Evolutionary conservation across 2,329 filamentous ascomycete genomes (phyloP), one percentile per base, ranked within the genome.

Genomic region (Colletotrichum lentis): DNA sequence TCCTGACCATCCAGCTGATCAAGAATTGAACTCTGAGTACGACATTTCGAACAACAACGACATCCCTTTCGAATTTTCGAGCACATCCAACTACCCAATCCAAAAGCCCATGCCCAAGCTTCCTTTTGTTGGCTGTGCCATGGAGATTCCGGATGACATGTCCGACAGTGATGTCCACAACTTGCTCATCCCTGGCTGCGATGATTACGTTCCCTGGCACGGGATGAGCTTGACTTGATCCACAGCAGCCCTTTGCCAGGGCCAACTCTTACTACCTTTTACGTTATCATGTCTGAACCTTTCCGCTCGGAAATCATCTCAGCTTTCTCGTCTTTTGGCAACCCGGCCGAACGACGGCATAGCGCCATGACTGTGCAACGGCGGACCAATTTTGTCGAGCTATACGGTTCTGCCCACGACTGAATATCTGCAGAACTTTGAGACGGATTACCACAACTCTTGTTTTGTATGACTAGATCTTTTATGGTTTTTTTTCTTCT

Each of bases 91-190:
- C 11, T 3, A 52, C 24, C 11, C 41, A 14, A 31, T 57, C 39
- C 41, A 46, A 24, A 62, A 66, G 22, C 43, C 37, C 12, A 62
- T 61, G 27, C 43, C 37, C 12, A 50, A 35, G 10, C 50, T 61
- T 54, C 66, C 62, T 24, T 44, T 20, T 18, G 18, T 41, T 22
- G 66, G 66, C 5, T 66, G 60, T 56, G 66, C 35, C 20, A 69
- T 66, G 66, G 66, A 69, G 24, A 61, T 69, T 27, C 66, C 66
- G 20, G 66, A 69, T 35, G 62, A 69, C 10, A 56, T 69, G 55
- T 66, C 66, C 8, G 56, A 69, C 22, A 61, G 43, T 14, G 62
- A 69, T 7, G 66, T 69, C 37, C 66, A 69, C 24, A 66, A 52
- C 12, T 53, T 69, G 27, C 50, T 69, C 44, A 69, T 69, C 50